These are phyloP conservation scores for Camellia sinensis DNA, from an alignment of 148 eudicot genomes.

Conservation along the genomic window DNA sequence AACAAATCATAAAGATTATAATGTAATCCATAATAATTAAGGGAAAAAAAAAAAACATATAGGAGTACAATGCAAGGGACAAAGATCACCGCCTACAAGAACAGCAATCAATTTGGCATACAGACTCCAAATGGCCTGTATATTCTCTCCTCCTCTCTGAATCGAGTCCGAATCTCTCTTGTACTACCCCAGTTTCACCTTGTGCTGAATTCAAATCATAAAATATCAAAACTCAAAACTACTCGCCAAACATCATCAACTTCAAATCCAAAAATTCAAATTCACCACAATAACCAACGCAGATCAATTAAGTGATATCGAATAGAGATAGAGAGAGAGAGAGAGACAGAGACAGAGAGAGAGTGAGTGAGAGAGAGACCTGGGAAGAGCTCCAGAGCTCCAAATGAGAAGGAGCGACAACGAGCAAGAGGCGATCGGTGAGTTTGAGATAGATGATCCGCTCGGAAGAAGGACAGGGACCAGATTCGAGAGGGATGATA, in stretches of 20 bases:
- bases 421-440: slow-evolving; percentile 61
- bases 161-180: slow-evolving; percentile 69
- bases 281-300: background rate
- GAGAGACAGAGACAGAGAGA: no score
- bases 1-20: background rate
- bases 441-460: slow-evolving; percentile 63
- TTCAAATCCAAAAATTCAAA: background rate
- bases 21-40: no score
- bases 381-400: slow-evolving; percentile 69
- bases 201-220: slow-evolving; percentile 51
- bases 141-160: slow-evolving; percentile 76
- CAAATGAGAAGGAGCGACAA: slow-evolving; percentile 78
- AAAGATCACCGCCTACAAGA: slow-evolving; percentile 55
- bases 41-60: background rate
- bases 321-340: background rate
- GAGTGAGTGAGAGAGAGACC: slow-evolving; percentile 47
- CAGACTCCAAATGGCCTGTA: slow-evolving; percentile 88
- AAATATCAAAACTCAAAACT: slow-evolving; percentile 9
- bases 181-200: slow-evolving; percentile 77
- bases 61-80: background rate
- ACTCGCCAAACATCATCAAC: background rate
- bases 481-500: slow-evolving; percentile 75
- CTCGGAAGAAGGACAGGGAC: slow-evolving; percentile 46
- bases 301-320: background rate
- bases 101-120: slow-evolving; percentile 75